These are phyloP conservation scores for Stephania yunnanensis DNA, from an alignment of 164 flowering plant genomes.

Conservation along the genomic window DNA sequence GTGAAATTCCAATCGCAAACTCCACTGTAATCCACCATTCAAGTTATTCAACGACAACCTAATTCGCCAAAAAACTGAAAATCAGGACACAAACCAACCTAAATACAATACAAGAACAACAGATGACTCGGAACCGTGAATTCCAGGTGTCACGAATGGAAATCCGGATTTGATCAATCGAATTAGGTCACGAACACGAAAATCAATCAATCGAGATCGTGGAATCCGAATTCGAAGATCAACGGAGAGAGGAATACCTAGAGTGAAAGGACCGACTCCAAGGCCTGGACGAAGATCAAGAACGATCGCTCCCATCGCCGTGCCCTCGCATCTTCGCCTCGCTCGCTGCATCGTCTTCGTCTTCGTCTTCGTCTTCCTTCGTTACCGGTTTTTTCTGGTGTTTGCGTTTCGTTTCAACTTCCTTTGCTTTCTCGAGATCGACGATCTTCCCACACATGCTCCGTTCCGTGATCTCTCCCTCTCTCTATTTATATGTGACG, in stretches of 20 bases:
- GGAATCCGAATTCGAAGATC: neutral
- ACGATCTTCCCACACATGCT: too few species aligned
- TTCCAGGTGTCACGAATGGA: neutral
- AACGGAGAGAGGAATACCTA: slow-evolving; percentile 40
- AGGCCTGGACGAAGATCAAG: slow-evolving; percentile 87
- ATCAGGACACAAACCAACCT: neutral
- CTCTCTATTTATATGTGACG: too few species aligned
- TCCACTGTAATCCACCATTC: neutral
- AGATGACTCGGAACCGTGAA: neutral
- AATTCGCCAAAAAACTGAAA: neutral
- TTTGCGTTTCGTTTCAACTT: neutral
- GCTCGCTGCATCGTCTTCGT: slow-evolving; percentile 44
- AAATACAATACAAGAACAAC: neutral
- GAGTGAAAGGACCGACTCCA: slow-evolving; percentile 81
- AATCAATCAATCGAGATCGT: neutral
- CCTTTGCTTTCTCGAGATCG: neutral
- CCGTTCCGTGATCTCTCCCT: too few species aligned
- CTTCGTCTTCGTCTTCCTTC: neutral
- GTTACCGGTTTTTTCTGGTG: neutral
- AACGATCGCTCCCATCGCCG: slow-evolving; percentile 92
- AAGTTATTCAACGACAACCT: neutral
- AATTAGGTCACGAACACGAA: neutral
- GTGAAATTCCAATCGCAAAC: neutral
- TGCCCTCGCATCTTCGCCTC: slow-evolving; percentile 84
- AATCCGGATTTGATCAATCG: neutral